Conservation (phyloP, 768 basidiomycete genomes). For the Gloeopeniophorella convolvens region DNA sequence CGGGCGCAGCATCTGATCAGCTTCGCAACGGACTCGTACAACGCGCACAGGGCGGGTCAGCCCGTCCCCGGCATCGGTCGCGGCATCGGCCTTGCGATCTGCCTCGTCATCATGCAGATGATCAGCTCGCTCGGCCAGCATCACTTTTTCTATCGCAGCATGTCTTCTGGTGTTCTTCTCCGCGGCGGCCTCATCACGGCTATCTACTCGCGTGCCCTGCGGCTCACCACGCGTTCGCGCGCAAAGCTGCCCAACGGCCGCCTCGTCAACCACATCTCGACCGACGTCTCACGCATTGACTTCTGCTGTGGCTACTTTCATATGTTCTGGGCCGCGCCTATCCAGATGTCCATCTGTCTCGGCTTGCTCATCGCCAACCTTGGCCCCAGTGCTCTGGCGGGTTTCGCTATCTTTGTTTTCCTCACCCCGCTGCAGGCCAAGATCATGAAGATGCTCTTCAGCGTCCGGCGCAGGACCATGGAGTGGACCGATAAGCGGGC, state of each 20-base stretch:
- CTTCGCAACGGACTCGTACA: slow-evolving; percentile 60
- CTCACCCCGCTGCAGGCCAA: slow-evolving; percentile 66
- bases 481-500: slow-evolving; percentile 86
- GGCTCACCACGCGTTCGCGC: slow-evolving; percentile 71
- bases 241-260: slow-evolving; percentile 80
- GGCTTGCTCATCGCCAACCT: slow-evolving; percentile 67
- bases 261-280: slow-evolving; percentile 90
- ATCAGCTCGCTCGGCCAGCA: slow-evolving; percentile 61
- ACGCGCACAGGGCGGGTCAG: slow-evolving; percentile 23
- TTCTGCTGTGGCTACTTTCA: slow-evolving; percentile 79
- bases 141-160: slow-evolving; percentile 78
- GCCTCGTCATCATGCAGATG: slow-evolving; percentile 61
- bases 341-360: slow-evolving; percentile 75
- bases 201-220: slow-evolving; percentile 73
- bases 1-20: slow-evolving; percentile 68
- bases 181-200: slow-evolving; percentile 84
- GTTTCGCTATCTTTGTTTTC: slow-evolving; percentile 58
- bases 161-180: slow-evolving; percentile 70
- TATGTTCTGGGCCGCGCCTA: slow-evolving; percentile 70
- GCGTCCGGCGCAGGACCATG: slow-evolving; percentile 68
- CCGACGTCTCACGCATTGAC: slow-evolving; percentile 87
- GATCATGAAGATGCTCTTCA: slow-evolving; percentile 69
- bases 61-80: slow-evolving; percentile 38
- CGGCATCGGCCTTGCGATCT: slow-evolving; percentile 73
- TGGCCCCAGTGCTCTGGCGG: slow-evolving; percentile 51